Evolutionary conservation across 352 stramenopile genomes (phyloP), one percentile per base, ranked within the genome.

Genomic region (Phytopythium mirpurense): DNA sequence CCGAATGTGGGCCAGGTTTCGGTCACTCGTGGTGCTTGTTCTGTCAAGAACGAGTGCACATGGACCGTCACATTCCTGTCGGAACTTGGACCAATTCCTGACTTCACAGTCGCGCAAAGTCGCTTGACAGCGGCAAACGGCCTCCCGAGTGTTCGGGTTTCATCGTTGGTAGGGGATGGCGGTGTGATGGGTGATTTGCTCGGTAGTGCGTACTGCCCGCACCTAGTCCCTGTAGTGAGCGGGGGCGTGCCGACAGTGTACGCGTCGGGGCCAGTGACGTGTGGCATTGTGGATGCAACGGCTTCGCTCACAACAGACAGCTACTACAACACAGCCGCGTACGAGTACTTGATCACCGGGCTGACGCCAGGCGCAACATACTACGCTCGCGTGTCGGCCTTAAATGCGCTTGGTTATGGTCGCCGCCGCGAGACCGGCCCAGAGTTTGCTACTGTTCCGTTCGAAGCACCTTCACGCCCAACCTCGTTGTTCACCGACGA

Each of bases 1-100:
- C 88, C 88, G 6, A 98, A 98, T 63, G 69, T 98, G 18, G 95
- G 92, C 6, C 76, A 95, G 26, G 93, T 98, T 8, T 49, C 58
- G 47, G 92, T 98, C 12, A 56, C 75, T 7, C 55, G 64, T 2
- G 67, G 60, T 21, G 47, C 54, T 5, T 87, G 74, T 36, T 55
- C 43, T 0, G 57, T 29, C 0, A 80, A 80, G 40, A 75, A 75
- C 32, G 81, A 93, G 52, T 92, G 80, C 32, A 80, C 70, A 10
- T 96, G 85, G 82, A 78, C 60, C 6, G 71, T 96, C 37, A 93
- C 82, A 34, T 95, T 95, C 46, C 4, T 79, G 4, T 90, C 77
- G 1, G 83, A 93, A 32, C 12, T 92, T 2, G 85, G 59, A 3
- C 27, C 50, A 5, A 62, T 93, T 6, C 79, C 85, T 0, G 38